These are phyloP conservation scores for Pulveroboletus ravenelii DNA, from an alignment of 768 basidiomycete genomes.

Conservation along the genomic window DNA sequence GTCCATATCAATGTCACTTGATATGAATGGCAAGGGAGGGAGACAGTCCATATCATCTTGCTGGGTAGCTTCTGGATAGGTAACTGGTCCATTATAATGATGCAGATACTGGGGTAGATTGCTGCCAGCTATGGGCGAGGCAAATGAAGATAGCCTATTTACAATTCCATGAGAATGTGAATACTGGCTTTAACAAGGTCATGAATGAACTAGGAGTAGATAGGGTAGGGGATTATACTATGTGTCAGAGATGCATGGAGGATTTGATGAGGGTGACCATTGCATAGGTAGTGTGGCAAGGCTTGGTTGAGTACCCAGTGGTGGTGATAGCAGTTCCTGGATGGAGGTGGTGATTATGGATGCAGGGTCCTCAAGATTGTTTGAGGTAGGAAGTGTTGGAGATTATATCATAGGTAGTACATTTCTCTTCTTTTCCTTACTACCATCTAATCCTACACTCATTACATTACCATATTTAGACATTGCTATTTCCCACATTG, in stretches of 20 bases:
- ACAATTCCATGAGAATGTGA: neutral
- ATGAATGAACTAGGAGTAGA: neutral
- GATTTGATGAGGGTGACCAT: neutral
- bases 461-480: too few species aligned
- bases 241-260: neutral
- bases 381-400: too few species aligned
- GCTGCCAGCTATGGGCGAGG: neutral
- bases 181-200: neutral
- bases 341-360: neutral
- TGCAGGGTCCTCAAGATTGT: neutral
- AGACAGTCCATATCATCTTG: slow-evolving; percentile 13
- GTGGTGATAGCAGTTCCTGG: neutral
- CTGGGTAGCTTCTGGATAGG: neutral
- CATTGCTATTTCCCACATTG: too few species aligned
- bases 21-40: slow-evolving; percentile 1
- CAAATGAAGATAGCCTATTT: neutral
- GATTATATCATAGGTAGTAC: too few species aligned
- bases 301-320: neutral
- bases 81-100: neutral
- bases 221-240: neutral
- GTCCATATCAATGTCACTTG: slow-evolving; percentile 13
- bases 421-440: too few species aligned
- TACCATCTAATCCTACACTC: too few species aligned
- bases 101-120: neutral
- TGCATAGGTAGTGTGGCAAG: neutral